Evolutionary conservation across 176 grass and related monocot species (phyloP), one percentile per base, ranked within the genome.

Genomic region (Stipa capillata): DNA sequence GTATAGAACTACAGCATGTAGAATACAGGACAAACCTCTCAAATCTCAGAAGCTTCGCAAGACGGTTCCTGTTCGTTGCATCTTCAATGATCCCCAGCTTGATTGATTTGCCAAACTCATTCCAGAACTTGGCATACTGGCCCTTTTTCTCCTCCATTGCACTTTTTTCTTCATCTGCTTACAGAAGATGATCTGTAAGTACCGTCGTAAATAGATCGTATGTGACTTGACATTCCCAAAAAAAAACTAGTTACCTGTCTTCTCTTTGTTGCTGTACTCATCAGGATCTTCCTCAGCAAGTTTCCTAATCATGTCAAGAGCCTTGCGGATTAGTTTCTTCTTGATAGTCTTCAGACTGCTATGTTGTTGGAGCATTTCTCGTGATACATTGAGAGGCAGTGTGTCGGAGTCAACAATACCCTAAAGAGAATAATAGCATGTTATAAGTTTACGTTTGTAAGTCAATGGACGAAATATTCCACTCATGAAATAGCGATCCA

Each of bases 321-420:
- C 92, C 72, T 98, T 94, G 45, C 87, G 88, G 59, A 98, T 94
- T 68, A 98, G 62, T 68, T 98, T 98, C 89, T 98, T 98, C 81
- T 98, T 98, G 69, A 98, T 94, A 57, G 90, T 94, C 87, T 94
- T 98, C 4, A 98, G 77, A 76, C 92, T 98, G 65, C 65, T 89
- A 89, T 98, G 95, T 74, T 97, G 94, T 90, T 97, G 94, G 84
- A 97, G 94, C 94, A 97, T 97, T 84, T 97, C 94, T 79, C 89
- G 78, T 9, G 95, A 94, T 9, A 98, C 95, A 78, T 98, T 98
- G 54, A 98, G 95, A 10, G 95, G 95, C 62, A 98, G 70, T 50
- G 95, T 94, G 73, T 94, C 95, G 10, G 95, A 98, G 78, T 98
- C 95, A 50, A 98, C 95, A 67, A 98, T 72, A 71, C 95, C 95